These are phyloP conservation scores for Asterochloris erici DNA, from an alignment of 139 green algal species.

Conservation along the genomic window DNA sequence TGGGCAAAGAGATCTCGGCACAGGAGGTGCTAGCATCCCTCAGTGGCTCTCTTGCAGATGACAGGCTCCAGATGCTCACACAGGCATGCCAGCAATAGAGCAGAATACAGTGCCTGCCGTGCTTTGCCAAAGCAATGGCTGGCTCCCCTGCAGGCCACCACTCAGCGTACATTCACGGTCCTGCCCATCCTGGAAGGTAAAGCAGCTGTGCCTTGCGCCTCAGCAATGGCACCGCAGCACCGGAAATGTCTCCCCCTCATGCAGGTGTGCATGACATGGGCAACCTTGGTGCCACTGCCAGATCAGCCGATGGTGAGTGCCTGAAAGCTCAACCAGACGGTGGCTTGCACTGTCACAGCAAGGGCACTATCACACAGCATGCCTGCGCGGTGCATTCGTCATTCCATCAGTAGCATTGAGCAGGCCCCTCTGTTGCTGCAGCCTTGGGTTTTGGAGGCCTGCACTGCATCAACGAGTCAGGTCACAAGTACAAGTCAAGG, in stretches of 20 bases:
- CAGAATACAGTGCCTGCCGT: no score
- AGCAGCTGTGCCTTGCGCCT: neutral
- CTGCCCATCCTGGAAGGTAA: conserved; percentile 43
- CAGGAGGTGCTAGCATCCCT: no score
- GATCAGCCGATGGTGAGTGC: conserved; percentile 61
- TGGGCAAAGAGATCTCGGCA: no score
- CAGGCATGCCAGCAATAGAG: no score
- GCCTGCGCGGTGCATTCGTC: neutral
- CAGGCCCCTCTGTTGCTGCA: conserved; percentile 13
- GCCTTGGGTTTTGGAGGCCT: conserved; percentile 63
- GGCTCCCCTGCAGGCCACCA: conserved; percentile 9
- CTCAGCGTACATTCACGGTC: conserved; percentile 42
- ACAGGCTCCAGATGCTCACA: no score
- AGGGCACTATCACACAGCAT: neutral
- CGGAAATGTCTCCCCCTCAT: neutral
- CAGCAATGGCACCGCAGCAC: neutral
- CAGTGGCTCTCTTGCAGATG: no score
- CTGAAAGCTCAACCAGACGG: neutral
- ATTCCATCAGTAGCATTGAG: neutral
- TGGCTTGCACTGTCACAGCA: no score
- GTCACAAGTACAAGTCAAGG: conserved; percentile 49
- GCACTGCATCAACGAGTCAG: conserved; percentile 50
- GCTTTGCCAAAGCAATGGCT: no score
- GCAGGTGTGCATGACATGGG: conserved; percentile 67
- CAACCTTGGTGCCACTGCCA: conserved; percentile 70